phyloP scores from a whole-genome alignment of 768 basidiomycete genomes.

The Trametes sanguinea region DNA sequence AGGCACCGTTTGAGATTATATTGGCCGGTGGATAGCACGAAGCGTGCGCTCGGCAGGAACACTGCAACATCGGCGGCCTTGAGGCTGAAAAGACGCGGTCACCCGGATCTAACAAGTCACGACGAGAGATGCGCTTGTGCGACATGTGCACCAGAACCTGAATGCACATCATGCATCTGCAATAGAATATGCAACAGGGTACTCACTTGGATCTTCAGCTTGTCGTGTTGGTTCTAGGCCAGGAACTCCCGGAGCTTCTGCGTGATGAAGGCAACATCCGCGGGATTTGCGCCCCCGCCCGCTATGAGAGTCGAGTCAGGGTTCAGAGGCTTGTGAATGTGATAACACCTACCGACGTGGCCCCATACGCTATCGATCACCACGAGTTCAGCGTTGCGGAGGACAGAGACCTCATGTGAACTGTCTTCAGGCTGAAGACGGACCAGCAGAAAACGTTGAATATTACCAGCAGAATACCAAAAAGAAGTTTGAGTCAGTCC shows the following conservation, averaged over 20 bases:
- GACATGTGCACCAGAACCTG: no score
- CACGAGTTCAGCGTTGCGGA: conserved; percentile 43
- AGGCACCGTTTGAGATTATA: conserved; percentile 3
- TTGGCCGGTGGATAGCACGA: background rate
- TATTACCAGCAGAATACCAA: no score
- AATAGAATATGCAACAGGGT: no score
- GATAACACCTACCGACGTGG: conserved; percentile 42
- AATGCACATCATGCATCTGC: no score
- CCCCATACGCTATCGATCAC: conserved; percentile 58
- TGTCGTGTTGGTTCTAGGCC: background rate
- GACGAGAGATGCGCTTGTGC: no score
- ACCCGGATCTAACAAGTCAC: no score
- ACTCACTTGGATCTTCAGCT: no score
- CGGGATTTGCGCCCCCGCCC: conserved; percentile 21
- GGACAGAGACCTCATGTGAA: conserved; percentile 43
- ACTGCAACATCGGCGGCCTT: background rate
- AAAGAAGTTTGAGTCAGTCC: no score
- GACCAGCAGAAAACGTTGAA: no score
- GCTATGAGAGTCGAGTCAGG: conserved; percentile 1
- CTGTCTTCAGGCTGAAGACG: no score
- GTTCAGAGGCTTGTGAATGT: background rate
- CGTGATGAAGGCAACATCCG: conserved; percentile 20
- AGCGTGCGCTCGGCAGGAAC: conserved; percentile 2
- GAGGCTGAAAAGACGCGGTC: no score
- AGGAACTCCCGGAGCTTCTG: conserved; percentile 16